These are phyloP conservation scores for Colletotrichum spaethianum DNA, from an alignment of 2,329 filamentous ascomycete species.

Conservation along the genomic window DNA sequence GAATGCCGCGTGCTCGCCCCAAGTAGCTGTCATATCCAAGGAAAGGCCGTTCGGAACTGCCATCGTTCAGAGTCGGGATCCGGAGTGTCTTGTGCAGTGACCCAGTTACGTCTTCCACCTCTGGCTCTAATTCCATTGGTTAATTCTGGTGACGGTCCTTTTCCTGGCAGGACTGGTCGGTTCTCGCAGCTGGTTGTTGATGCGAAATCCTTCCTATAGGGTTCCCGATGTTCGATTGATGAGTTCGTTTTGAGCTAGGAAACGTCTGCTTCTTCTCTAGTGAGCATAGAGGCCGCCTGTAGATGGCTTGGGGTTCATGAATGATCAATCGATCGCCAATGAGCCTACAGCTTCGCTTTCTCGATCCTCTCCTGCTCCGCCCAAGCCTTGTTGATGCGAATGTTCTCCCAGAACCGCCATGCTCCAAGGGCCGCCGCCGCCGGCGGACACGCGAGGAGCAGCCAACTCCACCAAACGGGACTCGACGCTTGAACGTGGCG, in stretches of 20 bases:
- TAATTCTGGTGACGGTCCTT: not conserved
- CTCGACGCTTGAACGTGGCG: constrained; percentile 72
- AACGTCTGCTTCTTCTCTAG: not conserved
- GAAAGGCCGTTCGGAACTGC: not conserved
- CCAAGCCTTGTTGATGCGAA: constrained; percentile 80
- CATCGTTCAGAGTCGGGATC: not conserved
- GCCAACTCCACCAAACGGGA: constrained; percentile 88
- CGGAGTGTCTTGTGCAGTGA: not conserved
- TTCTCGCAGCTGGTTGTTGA: not conserved
- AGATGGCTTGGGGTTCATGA: not conserved
- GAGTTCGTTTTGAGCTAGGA: not conserved
- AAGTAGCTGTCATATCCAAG: not conserved
- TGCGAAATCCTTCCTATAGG: not conserved
- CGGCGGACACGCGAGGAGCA: constrained; percentile 79
- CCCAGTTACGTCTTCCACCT: not conserved
- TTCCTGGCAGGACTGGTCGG: not conserved
- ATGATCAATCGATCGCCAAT: not conserved
- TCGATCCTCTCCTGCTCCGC: constrained; percentile 67
- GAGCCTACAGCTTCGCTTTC: constrained; percentile 58
- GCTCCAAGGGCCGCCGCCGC: constrained; percentile 77
- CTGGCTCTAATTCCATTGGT: not conserved
- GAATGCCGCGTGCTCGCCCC: not conserved
- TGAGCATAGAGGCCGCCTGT: not conserved
- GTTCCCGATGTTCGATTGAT: not conserved
- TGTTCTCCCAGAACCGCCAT: constrained; percentile 82